Conservation (phyloP, 495 filamentous ascomycete genomes). For the Emericellopsis terricola region DNA sequence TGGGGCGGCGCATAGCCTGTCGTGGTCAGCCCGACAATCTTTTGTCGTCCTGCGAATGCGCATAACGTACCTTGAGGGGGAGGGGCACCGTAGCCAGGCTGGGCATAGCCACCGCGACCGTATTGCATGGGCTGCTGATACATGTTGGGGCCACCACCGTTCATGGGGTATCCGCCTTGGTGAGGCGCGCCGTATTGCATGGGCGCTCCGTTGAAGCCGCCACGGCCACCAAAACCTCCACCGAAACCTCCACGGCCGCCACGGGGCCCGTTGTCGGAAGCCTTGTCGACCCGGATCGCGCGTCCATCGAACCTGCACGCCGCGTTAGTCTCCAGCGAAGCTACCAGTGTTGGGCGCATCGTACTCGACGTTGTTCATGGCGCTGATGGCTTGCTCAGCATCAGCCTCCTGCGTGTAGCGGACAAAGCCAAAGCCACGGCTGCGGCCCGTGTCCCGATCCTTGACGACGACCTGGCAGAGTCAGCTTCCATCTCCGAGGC, state of each 20-base stretch:
- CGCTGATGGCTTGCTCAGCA: constrained; percentile 59
- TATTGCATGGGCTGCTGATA: constrained; percentile 9
- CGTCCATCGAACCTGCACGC: constrained; percentile 78
- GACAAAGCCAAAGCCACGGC: constrained; percentile 95
- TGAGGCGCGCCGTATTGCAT: constrained; percentile 18
- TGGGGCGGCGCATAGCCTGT: constrained; percentile 7
- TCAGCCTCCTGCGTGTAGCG: constrained; percentile 68
- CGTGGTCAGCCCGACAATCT: too few species aligned
- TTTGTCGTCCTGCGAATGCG: too few species aligned
- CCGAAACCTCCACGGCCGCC: constrained; percentile 23
- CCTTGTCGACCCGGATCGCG: constrained; percentile 88
- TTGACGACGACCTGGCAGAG: constrained; percentile 94
- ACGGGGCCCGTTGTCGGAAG: constrained; percentile 58
- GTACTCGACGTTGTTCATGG: constrained; percentile 93
- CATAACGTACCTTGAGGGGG: constrained; percentile 19
- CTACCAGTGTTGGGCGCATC: constrained; percentile 8
- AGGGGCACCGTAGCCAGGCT: constrained; percentile 13
- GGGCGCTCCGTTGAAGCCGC: constrained; percentile 10
- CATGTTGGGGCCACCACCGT: constrained; percentile 5
- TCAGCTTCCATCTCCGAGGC: too few species aligned
- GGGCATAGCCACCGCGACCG: constrained; percentile 13
- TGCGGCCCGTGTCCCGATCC: constrained; percentile 88
- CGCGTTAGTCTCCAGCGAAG: background rate
- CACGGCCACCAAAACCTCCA: constrained; percentile 12
- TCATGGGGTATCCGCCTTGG: constrained; percentile 12